Conservation (phyloP, 2,329 filamentous ascomycete genomes). For the Calonectria henricotiae region DNA sequence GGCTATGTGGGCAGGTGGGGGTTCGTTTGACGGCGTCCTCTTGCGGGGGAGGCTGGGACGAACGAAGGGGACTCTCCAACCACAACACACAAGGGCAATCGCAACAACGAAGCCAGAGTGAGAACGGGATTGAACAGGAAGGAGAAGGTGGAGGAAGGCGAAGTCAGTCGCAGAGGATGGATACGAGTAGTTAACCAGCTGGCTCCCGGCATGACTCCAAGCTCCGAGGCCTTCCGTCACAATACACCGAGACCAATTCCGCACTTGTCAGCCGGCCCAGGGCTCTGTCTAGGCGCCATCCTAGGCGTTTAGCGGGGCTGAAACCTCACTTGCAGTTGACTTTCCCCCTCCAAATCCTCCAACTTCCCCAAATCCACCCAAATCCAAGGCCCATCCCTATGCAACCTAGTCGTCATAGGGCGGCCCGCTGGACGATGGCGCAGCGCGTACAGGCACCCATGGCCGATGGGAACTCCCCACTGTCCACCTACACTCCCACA, state of each 20-base stretch:
- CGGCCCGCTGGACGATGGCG: constrained; percentile 29
- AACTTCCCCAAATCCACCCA: constrained; percentile 24
- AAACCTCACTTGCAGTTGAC: constrained; percentile 49
- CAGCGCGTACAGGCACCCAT: constrained; percentile 20
- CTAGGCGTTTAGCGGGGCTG: constrained; percentile 42
- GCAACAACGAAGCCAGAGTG: background rate
- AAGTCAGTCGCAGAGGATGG: background rate
- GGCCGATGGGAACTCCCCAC: constrained; percentile 27
- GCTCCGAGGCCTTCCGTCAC: constrained; percentile 20
- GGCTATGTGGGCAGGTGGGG: constrained; percentile 8
- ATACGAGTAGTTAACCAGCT: constrained; percentile 9
- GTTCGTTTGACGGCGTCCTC: constrained; percentile 14
- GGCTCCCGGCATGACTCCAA: constrained; percentile 10
- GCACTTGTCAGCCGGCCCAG: constrained; percentile 21
- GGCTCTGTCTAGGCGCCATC: constrained; percentile 29
- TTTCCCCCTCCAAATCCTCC: constrained; percentile 23
- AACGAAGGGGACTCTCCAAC: background rate
- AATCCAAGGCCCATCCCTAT: constrained; percentile 27
- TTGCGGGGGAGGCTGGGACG: constrained; percentile 27
- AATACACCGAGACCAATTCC: constrained; percentile 23
- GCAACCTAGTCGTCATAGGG: constrained; percentile 31
- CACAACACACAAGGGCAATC: constrained; percentile 6
- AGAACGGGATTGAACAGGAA: background rate
- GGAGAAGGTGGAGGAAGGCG: background rate
- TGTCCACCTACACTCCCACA: constrained; percentile 35